Conservation (phyloP, 306 rosid species). For the Sesbania bispinosa region DNA sequence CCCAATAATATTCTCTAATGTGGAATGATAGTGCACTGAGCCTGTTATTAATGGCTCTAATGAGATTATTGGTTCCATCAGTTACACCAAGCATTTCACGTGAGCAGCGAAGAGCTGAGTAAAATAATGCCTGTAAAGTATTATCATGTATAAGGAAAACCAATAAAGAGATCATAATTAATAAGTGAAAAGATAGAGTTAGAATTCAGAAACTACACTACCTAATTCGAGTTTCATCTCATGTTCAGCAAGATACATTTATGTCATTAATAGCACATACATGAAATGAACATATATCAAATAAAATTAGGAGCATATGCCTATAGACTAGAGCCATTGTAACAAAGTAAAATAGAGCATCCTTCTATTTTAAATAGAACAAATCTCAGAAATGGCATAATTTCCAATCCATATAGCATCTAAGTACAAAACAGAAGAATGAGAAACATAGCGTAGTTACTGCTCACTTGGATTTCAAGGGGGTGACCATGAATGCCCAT, state of each 20-base stretch:
- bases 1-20: slow-evolving; percentile 94
- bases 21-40: slow-evolving; percentile 96
- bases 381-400: slow-evolving; percentile 6
- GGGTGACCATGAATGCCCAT: slow-evolving; percentile 99
- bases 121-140: slow-evolving; percentile 75
- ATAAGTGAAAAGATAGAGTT: too few species aligned
- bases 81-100: slow-evolving; percentile 80
- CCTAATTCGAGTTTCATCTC: slow-evolving; percentile 12
- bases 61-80: slow-evolving; percentile 74
- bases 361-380: not conserved
- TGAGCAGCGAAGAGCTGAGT: slow-evolving; percentile 93
- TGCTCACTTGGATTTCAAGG: slow-evolving; percentile 95
- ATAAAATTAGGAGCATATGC: not conserved
- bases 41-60: slow-evolving; percentile 83
- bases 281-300: not conserved
- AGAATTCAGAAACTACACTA: not conserved
- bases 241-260: slow-evolving; percentile 10
- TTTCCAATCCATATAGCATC: slow-evolving; percentile 17
- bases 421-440: slow-evolving; percentile 3
- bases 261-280: too few species aligned
- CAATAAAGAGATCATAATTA: slow-evolving; percentile 1
- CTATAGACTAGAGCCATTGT: not conserved
- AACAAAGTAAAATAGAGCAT: not conserved
- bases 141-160: slow-evolving; percentile 17
- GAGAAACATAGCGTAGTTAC: slow-evolving; percentile 8